Evolutionary conservation across 2,329 filamentous ascomycete genomes (phyloP), one percentile per base, ranked within the genome.

Genomic region (Calonectria fujianensis): DNA sequence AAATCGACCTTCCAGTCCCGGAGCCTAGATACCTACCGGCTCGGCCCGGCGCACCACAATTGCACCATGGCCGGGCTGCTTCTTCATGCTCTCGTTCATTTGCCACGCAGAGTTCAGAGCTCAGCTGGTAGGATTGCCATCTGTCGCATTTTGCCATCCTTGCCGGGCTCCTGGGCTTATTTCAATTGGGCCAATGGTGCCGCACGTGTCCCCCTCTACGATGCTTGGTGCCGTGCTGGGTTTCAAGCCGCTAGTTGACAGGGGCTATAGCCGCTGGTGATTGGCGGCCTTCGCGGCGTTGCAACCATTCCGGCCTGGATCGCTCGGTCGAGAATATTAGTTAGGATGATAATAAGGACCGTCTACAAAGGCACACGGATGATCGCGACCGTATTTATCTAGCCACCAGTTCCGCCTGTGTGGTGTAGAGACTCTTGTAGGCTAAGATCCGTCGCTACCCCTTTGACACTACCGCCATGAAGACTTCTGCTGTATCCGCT

Each of bases 381-480:
- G 35, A 37, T 63, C 57, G 16, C 3, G 39, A 41, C 35, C 57
- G 14, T 63, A 63, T 63, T 63, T 63, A 63, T 63, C 35, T 39
- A 41, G n/a, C 32, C 37, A 20, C 3, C 35, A 14, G 16, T 39
- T 45, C 57, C 57, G 16, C 37, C n/a, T 3, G 31, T 41, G 52
- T 41, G 35, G 14, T 37, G 41, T 54, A 2, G 63, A n/a, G 29
- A 59, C 14, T 48, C 54, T 31, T 64, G 59, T 74, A 32, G 50
- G 24, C 18, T 31, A n/a, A 57, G 48, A 24, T 27, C 29, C 29
- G 10, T n/a, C 41, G 32, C 35, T n/a, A 39, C 29, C 32, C 50
- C 63, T 69, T 64, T 39, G 29, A 45, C 35, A 68, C 39, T 61
- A 39, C 54, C 69, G 68, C 35, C 41, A 83, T 83, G 82, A 83